Percentiles rank a stretch among this genome's conserved stretches.
Conservation (phyloP, 345 rosid species). For the Mangifera indica region DNA sequence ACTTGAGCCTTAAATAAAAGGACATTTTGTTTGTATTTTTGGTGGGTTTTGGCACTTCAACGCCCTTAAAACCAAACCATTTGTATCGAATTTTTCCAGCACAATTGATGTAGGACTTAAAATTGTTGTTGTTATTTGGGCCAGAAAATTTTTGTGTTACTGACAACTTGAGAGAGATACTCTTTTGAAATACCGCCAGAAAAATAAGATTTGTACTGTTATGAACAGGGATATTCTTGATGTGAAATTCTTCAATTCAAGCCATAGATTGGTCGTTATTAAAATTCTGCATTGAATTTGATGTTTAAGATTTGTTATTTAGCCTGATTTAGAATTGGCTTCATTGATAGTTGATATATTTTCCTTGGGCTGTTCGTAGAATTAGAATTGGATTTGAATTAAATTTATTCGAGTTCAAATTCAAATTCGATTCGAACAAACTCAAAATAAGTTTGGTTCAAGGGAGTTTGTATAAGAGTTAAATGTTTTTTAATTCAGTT, state of each 20-base stretch:
- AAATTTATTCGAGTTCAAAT: no score
- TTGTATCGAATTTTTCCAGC: conserved; percentile 18
- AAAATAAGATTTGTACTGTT: conserved; percentile 22
- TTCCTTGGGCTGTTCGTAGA: no score
- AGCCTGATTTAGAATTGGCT: background rate
- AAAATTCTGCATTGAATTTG: background rate
- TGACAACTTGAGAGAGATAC: conserved; percentile 11
- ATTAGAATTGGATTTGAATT: no score
- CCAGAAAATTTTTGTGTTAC: conserved; percentile 7
- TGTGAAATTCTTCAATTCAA: background rate
- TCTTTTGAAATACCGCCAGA: conserved; percentile 2
- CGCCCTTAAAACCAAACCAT: conserved; percentile 12
- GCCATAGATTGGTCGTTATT: background rate
- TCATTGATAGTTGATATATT: no score
- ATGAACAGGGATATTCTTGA: background rate
- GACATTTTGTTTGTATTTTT: conserved; percentile 21
- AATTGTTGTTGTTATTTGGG: background rate
- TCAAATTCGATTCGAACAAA: no score
- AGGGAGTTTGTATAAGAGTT: no score
- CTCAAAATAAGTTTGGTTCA: no score
- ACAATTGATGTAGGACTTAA: conserved; percentile 29
- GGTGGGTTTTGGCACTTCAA: conserved; percentile 24
- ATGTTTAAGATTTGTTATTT: background rate
- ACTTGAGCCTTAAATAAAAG: conserved; percentile 23
- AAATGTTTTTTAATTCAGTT: no score